Base-by-base conservation (phyloP, 805 yeast genomes). In the Candida saitoana region DNA sequence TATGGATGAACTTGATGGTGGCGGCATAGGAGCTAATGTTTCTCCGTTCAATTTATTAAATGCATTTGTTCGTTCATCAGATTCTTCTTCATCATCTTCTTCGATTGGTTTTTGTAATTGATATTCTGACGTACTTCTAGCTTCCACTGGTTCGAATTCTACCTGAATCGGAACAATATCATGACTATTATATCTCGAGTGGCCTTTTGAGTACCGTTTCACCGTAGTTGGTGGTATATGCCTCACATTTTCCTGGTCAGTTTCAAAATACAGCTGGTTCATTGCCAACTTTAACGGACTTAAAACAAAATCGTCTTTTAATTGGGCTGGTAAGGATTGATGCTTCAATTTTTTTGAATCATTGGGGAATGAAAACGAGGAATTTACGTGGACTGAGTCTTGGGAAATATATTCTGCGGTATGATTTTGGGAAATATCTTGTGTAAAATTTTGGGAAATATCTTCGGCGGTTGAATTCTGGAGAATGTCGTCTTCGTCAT, bases 161-260 rank as follows among this genome's bases (percentile, higher is more conserved):
- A 70, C 74, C 45, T 59, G 60, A 12, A 70, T 67, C 1, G 73
- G 73, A 15, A 70, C 49, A 22, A 69, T 56, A 41, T 69, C 74
- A 50, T 68, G 71, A 43, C 71, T 65, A 48, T 65, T 69, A 49
- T 63, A 69, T 12, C 75, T 50, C 5, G 63, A 58, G 44, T 70
- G 75, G 38, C 47, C 54, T 32, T 49, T 51, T 14, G 68, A 56
- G 42, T 60, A 60, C 19, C 69, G 48, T 37, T 60, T 54, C 2
- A 41, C 36, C 8, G 25, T 30, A 14, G 47, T 44, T 3, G 51
- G 32, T 2, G 44, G 40, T 12, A 48, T 49, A 25, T 36, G 7
- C 43, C 44, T 35, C 51, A 46, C 5, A 46, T 41, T 38, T 45
- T 49, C 36, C 15, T 27, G 36, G n/a, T 24, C 34, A 4, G 35